Conservation (phyloP, 2,329 filamentous ascomycete genomes). For the Fusarium sp. region DNA sequence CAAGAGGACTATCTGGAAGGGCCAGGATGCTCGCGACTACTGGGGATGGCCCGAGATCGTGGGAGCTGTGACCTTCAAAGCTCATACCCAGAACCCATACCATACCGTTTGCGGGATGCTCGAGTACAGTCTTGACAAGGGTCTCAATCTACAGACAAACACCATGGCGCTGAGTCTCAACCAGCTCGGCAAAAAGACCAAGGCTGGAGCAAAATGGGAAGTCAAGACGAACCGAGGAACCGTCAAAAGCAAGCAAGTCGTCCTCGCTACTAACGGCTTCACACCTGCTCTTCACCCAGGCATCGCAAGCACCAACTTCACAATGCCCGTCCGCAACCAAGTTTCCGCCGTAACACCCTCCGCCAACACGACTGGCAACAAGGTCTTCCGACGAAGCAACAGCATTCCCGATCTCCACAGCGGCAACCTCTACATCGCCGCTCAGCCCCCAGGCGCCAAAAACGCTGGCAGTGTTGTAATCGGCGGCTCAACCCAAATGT, state of each 20-base stretch:
- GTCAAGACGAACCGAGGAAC: slow-evolving; percentile 20
- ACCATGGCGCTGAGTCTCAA: slow-evolving; percentile 17
- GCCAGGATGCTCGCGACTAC: slow-evolving; percentile 3
- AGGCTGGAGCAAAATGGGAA: slow-evolving; percentile 5
- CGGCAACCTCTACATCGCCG: slow-evolving; percentile 16
- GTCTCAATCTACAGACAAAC: slow-evolving; percentile 19
- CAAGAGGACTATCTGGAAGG: slow-evolving; percentile 14
- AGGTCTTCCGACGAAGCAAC: slow-evolving; percentile 11
- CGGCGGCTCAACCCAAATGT: slow-evolving; percentile 19
- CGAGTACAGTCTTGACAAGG: slow-evolving; percentile 9
- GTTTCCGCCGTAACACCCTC: neutral
- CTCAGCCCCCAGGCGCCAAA: slow-evolving; percentile 11
- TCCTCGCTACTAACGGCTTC: slow-evolving; percentile 25
- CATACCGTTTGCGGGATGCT: slow-evolving; percentile 20
- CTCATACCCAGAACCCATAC: slow-evolving; percentile 23
- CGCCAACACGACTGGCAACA: neutral
- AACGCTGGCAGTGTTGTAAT: slow-evolving; percentile 8
- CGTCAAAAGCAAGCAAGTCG: slow-evolving; percentile 19
- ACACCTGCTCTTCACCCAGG: slow-evolving; percentile 14
- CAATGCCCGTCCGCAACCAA: slow-evolving; percentile 23
- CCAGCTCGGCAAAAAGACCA: slow-evolving; percentile 5
- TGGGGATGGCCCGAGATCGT: slow-evolving; percentile 26
- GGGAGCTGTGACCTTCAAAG: slow-evolving; percentile 9
- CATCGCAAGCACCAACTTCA: slow-evolving; percentile 18
- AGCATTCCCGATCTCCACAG: slow-evolving; percentile 11